Evolutionary conservation across 2,329 filamentous ascomycete species (phyloP).

Genomic region (Tolypocladium nubicola): DNA sequence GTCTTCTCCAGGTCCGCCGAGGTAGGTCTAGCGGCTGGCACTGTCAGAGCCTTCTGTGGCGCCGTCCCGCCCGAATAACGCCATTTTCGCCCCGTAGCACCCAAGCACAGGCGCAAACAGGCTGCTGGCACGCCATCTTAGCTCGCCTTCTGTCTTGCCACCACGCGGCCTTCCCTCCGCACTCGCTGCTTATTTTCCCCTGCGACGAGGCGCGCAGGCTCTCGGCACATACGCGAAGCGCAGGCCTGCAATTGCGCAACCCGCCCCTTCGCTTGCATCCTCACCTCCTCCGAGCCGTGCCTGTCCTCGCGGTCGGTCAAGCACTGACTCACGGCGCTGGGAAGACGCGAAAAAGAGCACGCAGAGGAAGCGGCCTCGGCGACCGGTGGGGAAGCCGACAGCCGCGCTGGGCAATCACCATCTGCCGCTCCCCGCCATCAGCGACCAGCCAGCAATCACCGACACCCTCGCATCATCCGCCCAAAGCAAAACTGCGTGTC

Average conservation of each 20-base stretch:
- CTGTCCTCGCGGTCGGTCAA: neutral
- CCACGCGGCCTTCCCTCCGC: neutral
- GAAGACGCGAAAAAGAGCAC: neutral
- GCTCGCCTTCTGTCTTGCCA: neutral
- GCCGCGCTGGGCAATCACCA: neutral
- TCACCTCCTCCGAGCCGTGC: neutral
- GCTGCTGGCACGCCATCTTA: neutral
- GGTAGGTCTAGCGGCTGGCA: neutral
- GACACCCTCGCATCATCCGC: neutral
- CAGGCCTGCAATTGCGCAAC: neutral
- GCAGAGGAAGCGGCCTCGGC: neutral
- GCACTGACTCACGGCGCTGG: neutral
- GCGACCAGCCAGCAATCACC: neutral
- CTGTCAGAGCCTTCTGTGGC: neutral
- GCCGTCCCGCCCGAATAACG: constrained; percentile 17
- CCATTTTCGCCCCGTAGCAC: constrained; percentile 28
- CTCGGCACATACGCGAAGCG: too few species aligned
- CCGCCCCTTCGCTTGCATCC: neutral
- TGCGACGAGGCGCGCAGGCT: neutral
- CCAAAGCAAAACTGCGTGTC: neutral
- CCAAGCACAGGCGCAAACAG: constrained; percentile 4
- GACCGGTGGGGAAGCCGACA: neutral
- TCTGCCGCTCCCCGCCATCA: neutral
- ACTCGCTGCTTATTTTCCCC: neutral
- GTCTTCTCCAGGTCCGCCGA: too few species aligned